Percentiles rank a stretch among this genome's conserved stretches.
phyloP scores from a whole-genome alignment of 345 rosid species.

The Capsella bursapastoris region DNA sequence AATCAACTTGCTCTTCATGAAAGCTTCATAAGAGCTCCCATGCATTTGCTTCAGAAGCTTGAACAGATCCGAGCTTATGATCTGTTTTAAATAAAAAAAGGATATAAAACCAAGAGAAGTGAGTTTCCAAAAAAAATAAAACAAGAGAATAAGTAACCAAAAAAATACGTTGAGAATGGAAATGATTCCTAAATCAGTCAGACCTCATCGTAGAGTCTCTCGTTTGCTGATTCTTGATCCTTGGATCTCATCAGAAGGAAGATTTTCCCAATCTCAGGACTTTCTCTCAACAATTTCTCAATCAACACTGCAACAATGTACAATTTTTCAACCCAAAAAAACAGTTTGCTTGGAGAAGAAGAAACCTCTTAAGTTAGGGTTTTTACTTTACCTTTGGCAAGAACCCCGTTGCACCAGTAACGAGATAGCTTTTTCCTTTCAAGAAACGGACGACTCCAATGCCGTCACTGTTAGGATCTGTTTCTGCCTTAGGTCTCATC shows the following conservation, averaged over 20 bases:
- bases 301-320: conserved; percentile 17
- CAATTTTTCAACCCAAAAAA: neutral
- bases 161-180: neutral
- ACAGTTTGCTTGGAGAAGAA: neutral
- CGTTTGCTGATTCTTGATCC: conserved; percentile 36
- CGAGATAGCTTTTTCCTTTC: conserved; percentile 43
- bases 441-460: conserved; percentile 32
- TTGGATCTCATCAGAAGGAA: conserved; percentile 45
- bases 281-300: conserved; percentile 48
- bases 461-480: neutral
- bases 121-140: neutral
- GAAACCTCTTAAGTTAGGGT: neutral
- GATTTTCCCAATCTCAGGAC: conserved; percentile 42
- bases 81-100: conserved; percentile 4
- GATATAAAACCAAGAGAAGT: no score
- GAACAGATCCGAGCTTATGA: conserved; percentile 46
- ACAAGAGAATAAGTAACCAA: neutral
- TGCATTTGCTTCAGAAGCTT: conserved; percentile 32
- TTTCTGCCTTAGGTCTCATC: neutral
- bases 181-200: neutral
- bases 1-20: conserved; percentile 46
- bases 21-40: conserved; percentile 38
- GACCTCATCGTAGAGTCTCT: conserved; percentile 38
- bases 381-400: conserved; percentile 43
- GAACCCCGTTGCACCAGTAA: conserved; percentile 53